Base-by-base conservation (phyloP, 139 green algal species). In the Tetradesmus lagerheimii region DNA sequence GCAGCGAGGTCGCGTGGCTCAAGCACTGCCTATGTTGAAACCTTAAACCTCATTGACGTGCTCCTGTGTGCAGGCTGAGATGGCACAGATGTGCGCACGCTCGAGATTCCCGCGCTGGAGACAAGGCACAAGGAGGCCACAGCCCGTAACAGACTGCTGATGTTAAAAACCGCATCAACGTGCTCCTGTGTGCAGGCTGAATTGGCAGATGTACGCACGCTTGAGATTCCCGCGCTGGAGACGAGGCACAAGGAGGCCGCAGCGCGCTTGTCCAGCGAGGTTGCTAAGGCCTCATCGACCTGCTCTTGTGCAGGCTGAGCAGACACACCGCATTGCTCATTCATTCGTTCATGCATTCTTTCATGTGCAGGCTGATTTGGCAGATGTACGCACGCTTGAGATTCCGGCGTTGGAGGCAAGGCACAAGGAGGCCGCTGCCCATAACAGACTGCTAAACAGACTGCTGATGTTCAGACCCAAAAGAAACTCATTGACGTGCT, bases 331-430 rank as follows among this genome's bases (percentile, higher is more conserved):
- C n/a, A n/a, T n/a, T n/a, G n/a, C n/a, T n/a, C n/a, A n/a, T n/a
- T n/a, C n/a, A n/a, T n/a, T n/a, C n/a, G n/a, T n/a, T n/a, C n/a
- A n/a, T n/a, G n/a, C n/a, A n/a, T n/a, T n/a, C n/a, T n/a, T n/a
- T n/a, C n/a, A n/a, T n/a, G n/a, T n/a, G n/a, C n/a, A 90, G 86
- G 74, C 43, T 37, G 76, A 79, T 37, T 27, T 90, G 34, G 34
- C 29, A 38, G 86, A 86, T 50, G 53, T 80, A 0, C 41, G 74
- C 4, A 29, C 18, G 5, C 47, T n/a, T 4, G 86, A 90, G 76
- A 35, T 84, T 11, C 41, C 75, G 37, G 74, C 50, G 15, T 11
- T 90, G 14, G 25, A 90, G 27, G 47, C 76, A 23, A 75, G 57
- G 25, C 86, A 90, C 86, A 62, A 75, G 16, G 86, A 90, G 15